These are phyloP conservation scores for Colletotrichum viniferum DNA, from an alignment of 2,329 filamentous ascomycete species.

Conservation along the genomic window DNA sequence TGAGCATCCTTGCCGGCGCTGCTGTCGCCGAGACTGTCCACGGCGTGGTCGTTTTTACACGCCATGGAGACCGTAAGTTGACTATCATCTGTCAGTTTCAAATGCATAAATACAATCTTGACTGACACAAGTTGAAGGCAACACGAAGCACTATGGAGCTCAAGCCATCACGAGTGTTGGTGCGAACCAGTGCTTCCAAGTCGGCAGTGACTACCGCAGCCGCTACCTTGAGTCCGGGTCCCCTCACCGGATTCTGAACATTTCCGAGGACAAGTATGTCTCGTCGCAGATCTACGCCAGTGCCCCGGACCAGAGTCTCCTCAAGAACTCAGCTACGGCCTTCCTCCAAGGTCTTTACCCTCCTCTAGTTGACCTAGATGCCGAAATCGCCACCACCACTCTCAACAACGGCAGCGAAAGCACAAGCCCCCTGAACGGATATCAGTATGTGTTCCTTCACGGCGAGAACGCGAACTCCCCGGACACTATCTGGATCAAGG, in stretches of 20 bases:
- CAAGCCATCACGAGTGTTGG: constrained; percentile 38
- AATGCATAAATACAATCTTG: too few species aligned
- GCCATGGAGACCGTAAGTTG: constrained; percentile 37
- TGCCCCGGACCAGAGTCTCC: constrained; percentile 34
- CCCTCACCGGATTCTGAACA: constrained; percentile 31
- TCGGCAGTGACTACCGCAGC: constrained; percentile 26
- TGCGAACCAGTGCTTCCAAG: constrained; percentile 33
- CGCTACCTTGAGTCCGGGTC: constrained; percentile 30
- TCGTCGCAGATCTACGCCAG: constrained; percentile 35
- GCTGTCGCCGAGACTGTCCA: constrained; percentile 36
- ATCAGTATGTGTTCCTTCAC: constrained; percentile 38
- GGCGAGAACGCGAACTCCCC: constrained; percentile 34
- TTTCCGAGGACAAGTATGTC: constrained; percentile 36
- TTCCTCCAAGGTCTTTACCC: constrained; percentile 41
- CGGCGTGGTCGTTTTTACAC: constrained; percentile 36
- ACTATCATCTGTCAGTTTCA: too few species aligned
- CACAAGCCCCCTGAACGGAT: constrained; percentile 29
- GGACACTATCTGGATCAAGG: constrained; percentile 41
- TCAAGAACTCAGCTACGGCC: constrained; percentile 38
- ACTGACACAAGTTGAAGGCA: constrained; percentile 25
- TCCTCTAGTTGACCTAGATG: constrained; percentile 30
- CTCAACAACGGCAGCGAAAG: constrained; percentile 29
- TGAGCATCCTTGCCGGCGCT: constrained; percentile 7
- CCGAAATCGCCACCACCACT: constrained; percentile 29
- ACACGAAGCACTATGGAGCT: constrained; percentile 37